A percentile compares a stretch with the other conserved stretches of the same genome.
Conservation (phyloP, 2,329 filamentous ascomycete genomes). For the Aspergillus quadrilineatus region DNA sequence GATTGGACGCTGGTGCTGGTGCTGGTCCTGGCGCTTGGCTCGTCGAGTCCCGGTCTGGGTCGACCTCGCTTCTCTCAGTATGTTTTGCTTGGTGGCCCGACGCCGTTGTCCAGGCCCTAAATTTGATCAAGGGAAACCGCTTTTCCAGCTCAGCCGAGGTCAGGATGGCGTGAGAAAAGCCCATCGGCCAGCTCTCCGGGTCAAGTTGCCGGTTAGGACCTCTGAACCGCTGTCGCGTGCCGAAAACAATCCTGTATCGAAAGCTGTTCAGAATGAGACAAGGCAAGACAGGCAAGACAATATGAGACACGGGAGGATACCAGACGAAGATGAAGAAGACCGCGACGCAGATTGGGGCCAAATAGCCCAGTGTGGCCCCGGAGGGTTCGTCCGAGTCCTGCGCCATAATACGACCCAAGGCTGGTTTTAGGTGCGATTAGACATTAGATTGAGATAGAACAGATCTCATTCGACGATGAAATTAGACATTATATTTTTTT, state of each 20-base stretch:
- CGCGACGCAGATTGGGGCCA: slow-evolving; percentile 20
- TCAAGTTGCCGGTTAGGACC: slow-evolving; percentile 8
- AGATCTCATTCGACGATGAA: not conserved
- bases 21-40: not conserved
- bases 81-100: not conserved
- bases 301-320: slow-evolving; percentile 9
- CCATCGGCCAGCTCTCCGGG: slow-evolving; percentile 14
- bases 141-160: slow-evolving; percentile 14
- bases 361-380: slow-evolving; percentile 18
- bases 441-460: not conserved
- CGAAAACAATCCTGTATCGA: slow-evolving; percentile 16
- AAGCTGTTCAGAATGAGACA: slow-evolving; percentile 1
- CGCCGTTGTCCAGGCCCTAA: slow-evolving; percentile 14
- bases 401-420: slow-evolving; percentile 6
- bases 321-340: slow-evolving; percentile 19
- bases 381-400: slow-evolving; percentile 8
- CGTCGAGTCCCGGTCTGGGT: not conserved
- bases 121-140: slow-evolving; percentile 17
- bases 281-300: not conserved
- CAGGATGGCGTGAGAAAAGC: slow-evolving; percentile 7
- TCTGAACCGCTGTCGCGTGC: slow-evolving; percentile 11
- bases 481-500: not conserved
- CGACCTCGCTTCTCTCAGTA: not conserved
- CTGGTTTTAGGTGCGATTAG: not conserved
- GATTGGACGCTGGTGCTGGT: not conserved